Percentiles rank a stretch among this genome's conserved stretches.
Conservation (phyloP, 2,329 filamentous ascomycete genomes). For the Tolypocladium endophyticum region DNA sequence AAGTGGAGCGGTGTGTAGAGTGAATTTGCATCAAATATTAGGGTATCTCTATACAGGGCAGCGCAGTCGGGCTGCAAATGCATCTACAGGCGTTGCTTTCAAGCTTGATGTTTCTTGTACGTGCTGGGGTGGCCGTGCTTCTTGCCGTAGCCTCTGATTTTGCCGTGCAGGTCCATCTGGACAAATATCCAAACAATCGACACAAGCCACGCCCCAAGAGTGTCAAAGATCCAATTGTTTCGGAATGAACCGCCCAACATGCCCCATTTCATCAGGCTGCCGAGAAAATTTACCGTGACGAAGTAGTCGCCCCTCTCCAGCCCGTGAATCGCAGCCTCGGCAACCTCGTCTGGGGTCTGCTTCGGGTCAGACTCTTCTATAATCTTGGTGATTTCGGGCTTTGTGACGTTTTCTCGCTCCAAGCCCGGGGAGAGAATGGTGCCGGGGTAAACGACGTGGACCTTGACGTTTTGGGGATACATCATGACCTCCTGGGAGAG, state of each 20-base stretch:
- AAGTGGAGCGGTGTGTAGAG: constrained; percentile 50
- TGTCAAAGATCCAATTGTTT: constrained; percentile 52
- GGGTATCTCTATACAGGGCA: constrained; percentile 4
- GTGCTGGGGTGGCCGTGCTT: constrained; percentile 47
- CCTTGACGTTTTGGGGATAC: constrained; percentile 72
- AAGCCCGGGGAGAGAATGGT: constrained; percentile 71
- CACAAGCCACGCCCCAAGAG: constrained; percentile 41
- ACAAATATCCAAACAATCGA: constrained; percentile 49
- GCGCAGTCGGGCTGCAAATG: neutral
- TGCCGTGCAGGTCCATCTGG: constrained; percentile 42
- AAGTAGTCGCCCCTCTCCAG: constrained; percentile 74
- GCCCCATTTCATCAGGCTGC: constrained; percentile 58
- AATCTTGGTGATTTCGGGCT: constrained; percentile 68
- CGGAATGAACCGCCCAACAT: constrained; percentile 43
- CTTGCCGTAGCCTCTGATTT: constrained; percentile 45
- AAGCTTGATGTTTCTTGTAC: constrained; percentile 24
- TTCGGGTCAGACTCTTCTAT: constrained; percentile 76
- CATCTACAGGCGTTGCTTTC: neutral
- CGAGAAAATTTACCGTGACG: constrained; percentile 65
- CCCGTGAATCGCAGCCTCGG: constrained; percentile 55
- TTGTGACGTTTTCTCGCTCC: constrained; percentile 64
- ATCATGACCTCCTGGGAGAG: constrained; percentile 75
- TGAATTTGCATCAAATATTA: neutral
- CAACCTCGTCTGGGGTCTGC: constrained; percentile 71
- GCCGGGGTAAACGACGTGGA: constrained; percentile 77